phyloP scores from a whole-genome alignment of 2,329 filamentous ascomycete genomes.

The Sphaerulina populicola region DNA sequence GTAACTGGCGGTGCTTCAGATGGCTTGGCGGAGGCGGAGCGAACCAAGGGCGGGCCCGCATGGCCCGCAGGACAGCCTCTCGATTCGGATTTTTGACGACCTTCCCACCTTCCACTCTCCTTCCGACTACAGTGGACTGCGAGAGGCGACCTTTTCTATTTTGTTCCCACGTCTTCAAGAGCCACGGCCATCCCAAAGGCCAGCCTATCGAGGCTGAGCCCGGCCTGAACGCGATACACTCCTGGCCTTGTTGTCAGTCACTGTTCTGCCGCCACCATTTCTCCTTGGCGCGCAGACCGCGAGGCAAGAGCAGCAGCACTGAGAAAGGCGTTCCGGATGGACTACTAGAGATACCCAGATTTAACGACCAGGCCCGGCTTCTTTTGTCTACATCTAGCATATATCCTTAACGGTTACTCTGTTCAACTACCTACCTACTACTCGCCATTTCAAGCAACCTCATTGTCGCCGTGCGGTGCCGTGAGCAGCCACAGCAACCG shows the following conservation, averaged over 20 bases:
- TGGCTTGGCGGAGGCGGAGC: background rate
- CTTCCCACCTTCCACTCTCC: background rate
- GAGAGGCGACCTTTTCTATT: conserved; percentile 6
- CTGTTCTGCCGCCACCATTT: background rate
- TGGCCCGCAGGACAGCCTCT: too few species aligned
- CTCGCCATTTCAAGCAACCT: background rate
- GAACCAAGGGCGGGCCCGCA: too few species aligned
- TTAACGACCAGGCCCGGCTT: conserved; percentile 8
- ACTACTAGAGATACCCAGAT: conserved; percentile 7
- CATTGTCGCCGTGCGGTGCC: background rate
- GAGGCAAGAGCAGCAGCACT: background rate
- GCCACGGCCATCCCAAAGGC: conserved; percentile 8
- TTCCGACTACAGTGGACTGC: background rate
- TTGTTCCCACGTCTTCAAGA: conserved; percentile 3
- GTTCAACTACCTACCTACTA: too few species aligned
- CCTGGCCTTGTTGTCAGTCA: conserved; percentile 5
- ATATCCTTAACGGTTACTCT: conserved; percentile 1
- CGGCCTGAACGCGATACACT: conserved; percentile 10
- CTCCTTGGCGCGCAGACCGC: conserved; percentile 1
- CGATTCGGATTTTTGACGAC: background rate
- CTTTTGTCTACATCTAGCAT: conserved; percentile 3
- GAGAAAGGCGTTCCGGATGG: conserved; percentile 7
- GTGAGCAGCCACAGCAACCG: background rate
- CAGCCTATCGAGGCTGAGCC: conserved; percentile 9
- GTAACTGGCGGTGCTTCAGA: too few species aligned